Evolutionary conservation across 1,139 yeast species (phyloP), one percentile per base, ranked within the genome.

Genomic region (Taphrina communis): DNA sequence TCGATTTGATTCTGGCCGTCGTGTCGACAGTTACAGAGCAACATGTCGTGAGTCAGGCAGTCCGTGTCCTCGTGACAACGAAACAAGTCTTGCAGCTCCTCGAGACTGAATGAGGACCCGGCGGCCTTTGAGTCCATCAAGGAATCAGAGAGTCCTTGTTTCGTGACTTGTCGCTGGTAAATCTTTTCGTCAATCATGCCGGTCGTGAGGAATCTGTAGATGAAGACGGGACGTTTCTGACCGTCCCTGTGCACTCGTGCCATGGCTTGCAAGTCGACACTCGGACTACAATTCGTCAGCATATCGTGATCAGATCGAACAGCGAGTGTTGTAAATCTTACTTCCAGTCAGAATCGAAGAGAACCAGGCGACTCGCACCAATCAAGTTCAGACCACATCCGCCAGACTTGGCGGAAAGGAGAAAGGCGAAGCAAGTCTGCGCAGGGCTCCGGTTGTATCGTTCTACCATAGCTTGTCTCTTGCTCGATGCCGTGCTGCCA

Each of bases 111-210:
- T 6, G 78, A 74, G 67, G 76, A 76, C 31, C 74, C 75, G 65
- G 71, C 17, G 44, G 72, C 72, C 38, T 75, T 73, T 35, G 73
- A 74, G 74, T 89, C 94, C 73, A 94, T 80, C 74, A 94, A 89
- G 72, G 87, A 87, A 71, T 88, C 88, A 63, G 97, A 90, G 66
- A 94, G 78, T 68, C 88, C 93, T 71, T 82, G 86, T 77, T 95
- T 94, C 82, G 91, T 88, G 70, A 92, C 80, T 76, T 94, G 99
- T n/a, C 99, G 82, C 77, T 94, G 98, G 72, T 89, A 88, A 6
- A 94, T 92, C 79, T 94, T 94, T 76, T 94, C 99, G 76, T 94
- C 99, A 58, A 94, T 90, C 71, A 93, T 87, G 0, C 99, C 99
- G 0, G 96, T 86, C 0, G 72, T 69, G 93, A 81, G 70, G n/a